Conservation (phyloP, 1,284 basidiomycete species). For the Rugosomyces carneus region DNA sequence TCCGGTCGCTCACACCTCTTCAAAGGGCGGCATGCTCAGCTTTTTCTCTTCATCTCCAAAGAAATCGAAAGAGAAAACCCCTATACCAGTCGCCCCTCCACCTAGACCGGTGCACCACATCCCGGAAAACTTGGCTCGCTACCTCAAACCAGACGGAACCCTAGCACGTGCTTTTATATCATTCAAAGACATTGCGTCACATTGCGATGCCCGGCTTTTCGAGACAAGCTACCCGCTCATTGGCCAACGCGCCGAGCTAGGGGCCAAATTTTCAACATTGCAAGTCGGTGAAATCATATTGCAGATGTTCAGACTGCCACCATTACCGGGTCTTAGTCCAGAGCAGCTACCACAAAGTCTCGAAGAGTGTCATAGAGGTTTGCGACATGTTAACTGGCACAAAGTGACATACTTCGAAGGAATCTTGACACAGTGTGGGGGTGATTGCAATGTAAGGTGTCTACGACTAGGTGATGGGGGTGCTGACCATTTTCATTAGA, state of each 20-base stretch:
- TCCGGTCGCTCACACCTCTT: constrained; percentile 34
- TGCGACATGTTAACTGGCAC: constrained; percentile 88
- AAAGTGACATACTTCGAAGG: constrained; percentile 89
- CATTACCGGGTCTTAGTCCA: constrained; percentile 74
- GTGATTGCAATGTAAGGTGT: constrained; percentile 79
- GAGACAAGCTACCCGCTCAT: constrained; percentile 83
- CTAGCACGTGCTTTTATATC: constrained; percentile 78
- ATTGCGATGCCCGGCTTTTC: constrained; percentile 78
- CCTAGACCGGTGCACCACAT: constrained; percentile 34
- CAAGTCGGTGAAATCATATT: constrained; percentile 77
- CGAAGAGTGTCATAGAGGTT: constrained; percentile 87
- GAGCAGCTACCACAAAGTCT: constrained; percentile 84
- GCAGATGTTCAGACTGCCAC: constrained; percentile 86
- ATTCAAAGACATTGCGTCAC: constrained; percentile 78
- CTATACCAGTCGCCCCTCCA: constrained; percentile 28
- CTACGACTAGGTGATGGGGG: constrained; percentile 3
- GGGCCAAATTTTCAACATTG: constrained; percentile 49
- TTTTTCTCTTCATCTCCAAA: constrained; percentile 78
- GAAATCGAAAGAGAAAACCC: constrained; percentile 49
- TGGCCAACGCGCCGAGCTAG: constrained; percentile 59
- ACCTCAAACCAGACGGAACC: constrained; percentile 75
- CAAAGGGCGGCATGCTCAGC: constrained; percentile 62
- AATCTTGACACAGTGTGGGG: constrained; percentile 90
- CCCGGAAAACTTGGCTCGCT: constrained; percentile 73
- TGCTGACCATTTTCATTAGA: constrained; percentile 35